Evolutionary conservation across 805 yeast species (phyloP).

Genomic region (Monosporozyma servazzii): DNA sequence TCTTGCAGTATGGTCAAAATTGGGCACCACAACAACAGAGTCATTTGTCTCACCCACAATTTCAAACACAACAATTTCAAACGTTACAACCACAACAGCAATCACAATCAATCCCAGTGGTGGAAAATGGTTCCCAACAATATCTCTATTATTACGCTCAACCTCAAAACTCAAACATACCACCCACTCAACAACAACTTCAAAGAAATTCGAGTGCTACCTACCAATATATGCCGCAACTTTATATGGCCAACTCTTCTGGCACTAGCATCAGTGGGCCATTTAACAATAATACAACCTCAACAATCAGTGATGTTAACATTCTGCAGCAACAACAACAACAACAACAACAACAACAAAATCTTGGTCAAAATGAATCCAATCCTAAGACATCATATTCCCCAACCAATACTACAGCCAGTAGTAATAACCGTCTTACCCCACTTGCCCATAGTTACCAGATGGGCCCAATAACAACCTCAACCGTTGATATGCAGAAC

Average conservation of each 20-base stretch:
- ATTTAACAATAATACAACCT: not conserved
- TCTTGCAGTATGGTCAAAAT: not conserved
- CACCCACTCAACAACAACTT: not conserved
- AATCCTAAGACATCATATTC: not conserved
- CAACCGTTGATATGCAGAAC: not conserved
- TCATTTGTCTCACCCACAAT: slow-evolving; percentile 1
- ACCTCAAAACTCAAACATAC: not conserved
- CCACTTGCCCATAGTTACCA: not conserved
- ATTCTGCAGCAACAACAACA: not conserved
- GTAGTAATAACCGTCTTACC: not conserved
- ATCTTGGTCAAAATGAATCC: not conserved
- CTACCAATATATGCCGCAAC: not conserved
- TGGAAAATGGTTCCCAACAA: not conserved
- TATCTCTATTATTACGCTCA: not conserved
- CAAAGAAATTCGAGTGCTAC: not conserved
- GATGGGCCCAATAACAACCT: not conserved
- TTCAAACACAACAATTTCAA: slow-evolving; percentile 3
- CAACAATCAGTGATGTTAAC: not conserved
- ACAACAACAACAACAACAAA: slow-evolving; percentile 1
- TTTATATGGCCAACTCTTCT: not conserved
- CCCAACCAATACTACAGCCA: not conserved
- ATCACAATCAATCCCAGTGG: not conserved
- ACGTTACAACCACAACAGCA: slow-evolving; percentile 3
- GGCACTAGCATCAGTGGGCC: not conserved
- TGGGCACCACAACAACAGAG: slow-evolving; percentile 1